Percentiles rank a stretch among this genome's conserved stretches.
Conservation (phyloP, 352 stramenopile genomes). For the Phytopythium delawarense region DNA sequence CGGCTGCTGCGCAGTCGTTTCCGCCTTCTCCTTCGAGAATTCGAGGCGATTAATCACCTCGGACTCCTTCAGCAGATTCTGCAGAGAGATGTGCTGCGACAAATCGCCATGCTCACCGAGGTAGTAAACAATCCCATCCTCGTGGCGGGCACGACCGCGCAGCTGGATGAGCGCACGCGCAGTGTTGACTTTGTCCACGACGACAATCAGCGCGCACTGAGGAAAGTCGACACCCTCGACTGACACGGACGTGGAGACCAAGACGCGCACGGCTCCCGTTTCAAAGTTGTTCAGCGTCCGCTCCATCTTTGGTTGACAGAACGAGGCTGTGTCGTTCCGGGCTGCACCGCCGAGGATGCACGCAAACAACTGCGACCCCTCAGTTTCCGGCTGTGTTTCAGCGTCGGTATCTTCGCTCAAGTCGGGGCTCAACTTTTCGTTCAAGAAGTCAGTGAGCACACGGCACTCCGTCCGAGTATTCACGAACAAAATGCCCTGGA, state of each 20-base stretch:
- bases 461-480: slow-evolving; percentile 77
- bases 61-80: slow-evolving; percentile 35
- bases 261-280: slow-evolving; percentile 39
- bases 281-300: slow-evolving; percentile 54
- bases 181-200: slow-evolving; percentile 49
- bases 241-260: slow-evolving; percentile 77
- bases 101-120: slow-evolving; percentile 49
- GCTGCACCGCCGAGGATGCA: slow-evolving; percentile 61
- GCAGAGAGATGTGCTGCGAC: slow-evolving; percentile 41
- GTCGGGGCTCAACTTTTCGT: slow-evolving; percentile 40
- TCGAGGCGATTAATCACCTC: slow-evolving; percentile 58
- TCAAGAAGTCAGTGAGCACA: slow-evolving; percentile 75
- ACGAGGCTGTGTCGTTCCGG: slow-evolving; percentile 52
- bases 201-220: slow-evolving; percentile 60
- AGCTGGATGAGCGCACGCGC: slow-evolving; percentile 71
- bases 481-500: slow-evolving; percentile 86
- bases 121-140: slow-evolving; percentile 77
- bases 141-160: slow-evolving; percentile 63
- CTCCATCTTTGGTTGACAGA: slow-evolving; percentile 54
- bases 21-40: slow-evolving; percentile 60
- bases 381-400: slow-evolving; percentile 12
- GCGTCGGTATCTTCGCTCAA: slow-evolving; percentile 13
- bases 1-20: slow-evolving; percentile 53
- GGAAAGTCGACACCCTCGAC: slow-evolving; percentile 81
- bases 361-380: slow-evolving; percentile 29